Percentiles rank a stretch among this genome's conserved stretches.
Evolutionary conservation across 768 basidiomycete species (phyloP).

Genomic region (Lactarius vividus): DNA sequence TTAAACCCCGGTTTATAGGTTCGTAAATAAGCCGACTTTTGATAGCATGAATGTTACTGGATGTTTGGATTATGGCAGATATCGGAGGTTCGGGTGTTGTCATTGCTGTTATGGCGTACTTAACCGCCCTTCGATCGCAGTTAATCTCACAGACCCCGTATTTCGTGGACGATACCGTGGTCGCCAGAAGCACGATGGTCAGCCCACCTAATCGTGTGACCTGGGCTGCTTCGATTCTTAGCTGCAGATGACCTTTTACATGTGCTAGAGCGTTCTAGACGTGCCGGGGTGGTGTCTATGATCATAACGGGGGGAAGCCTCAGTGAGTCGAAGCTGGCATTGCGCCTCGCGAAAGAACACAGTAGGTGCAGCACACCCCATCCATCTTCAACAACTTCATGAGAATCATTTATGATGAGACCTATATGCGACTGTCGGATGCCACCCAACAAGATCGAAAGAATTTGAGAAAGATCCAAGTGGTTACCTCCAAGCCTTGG

Average conservation of each 20-base stretch:
- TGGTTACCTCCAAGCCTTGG: conserved; percentile 63
- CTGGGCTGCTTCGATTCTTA: neutral
- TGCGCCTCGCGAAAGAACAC: conserved; percentile 57
- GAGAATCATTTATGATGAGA: conserved; percentile 36
- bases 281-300: conserved; percentile 64
- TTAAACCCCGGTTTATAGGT: conserved; percentile 13
- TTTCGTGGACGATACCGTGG: conserved; percentile 40
- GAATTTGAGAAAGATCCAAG: conserved; percentile 60
- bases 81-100: conserved; percentile 19
- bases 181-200: conserved; percentile 38
- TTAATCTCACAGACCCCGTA: conserved; percentile 42
- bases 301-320: conserved; percentile 77
- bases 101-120: neutral
- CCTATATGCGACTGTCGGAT: conserved; percentile 72
- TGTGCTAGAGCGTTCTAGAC: conserved; percentile 53
- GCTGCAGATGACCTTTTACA: conserved; percentile 58
- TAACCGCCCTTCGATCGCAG: conserved; percentile 20
- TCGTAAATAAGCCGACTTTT: neutral
- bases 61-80: conserved; percentile 43
- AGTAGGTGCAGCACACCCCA: conserved; percentile 35
- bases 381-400: neutral
- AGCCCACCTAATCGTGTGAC: conserved; percentile 1
- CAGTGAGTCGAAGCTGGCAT: conserved; percentile 55
- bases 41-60: neutral
- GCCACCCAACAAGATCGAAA: conserved; percentile 71